A percentile compares a stretch with the other conserved stretches of the same genome.
Conservation (phyloP, 1,139 yeast genomes). For the Pneumocystis canis region DNA sequence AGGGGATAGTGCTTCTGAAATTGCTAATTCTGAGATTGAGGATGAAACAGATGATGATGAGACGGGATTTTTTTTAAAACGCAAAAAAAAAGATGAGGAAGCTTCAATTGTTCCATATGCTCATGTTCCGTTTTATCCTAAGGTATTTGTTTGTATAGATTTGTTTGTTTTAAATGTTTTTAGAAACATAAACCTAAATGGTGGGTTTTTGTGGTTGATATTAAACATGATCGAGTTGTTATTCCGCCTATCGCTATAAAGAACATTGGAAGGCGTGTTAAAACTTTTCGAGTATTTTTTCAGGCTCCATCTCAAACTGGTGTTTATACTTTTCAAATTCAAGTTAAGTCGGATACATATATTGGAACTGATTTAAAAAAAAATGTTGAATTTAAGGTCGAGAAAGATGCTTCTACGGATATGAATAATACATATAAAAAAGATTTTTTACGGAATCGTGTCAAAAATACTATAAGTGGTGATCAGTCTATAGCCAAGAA, state of each 20-base stretch:
- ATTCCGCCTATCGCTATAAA: conserved; percentile 11
- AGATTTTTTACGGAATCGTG: not conserved
- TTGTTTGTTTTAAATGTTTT: conserved; percentile 8
- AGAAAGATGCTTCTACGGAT: not conserved
- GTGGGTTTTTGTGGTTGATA: conserved; percentile 13
- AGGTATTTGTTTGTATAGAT: not conserved
- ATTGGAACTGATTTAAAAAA: conserved; percentile 9
- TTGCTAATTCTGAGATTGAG: not conserved
- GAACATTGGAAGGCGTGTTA: conserved; percentile 6
- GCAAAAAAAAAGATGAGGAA: conserved; percentile 1
- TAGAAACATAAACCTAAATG: conserved; percentile 8
- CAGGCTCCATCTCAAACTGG: conserved; percentile 14
- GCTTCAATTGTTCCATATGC: not conserved
- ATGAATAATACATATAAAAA: not conserved
- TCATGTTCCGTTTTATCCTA: conserved; percentile 1
- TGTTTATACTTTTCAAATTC: conserved; percentile 9
- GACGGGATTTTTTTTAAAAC: not conserved
- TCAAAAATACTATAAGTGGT: not conserved
- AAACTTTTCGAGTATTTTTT: conserved; percentile 11
- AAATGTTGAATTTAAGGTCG: conserved; percentile 9
- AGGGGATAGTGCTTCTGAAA: not conserved
- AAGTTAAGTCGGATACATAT: conserved; percentile 12
- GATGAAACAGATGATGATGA: not conserved
- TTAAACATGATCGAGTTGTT: conserved; percentile 13
- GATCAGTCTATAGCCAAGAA: not conserved